phyloP scores from a whole-genome alignment of 805 yeast genomes.

The Sugiyamaella marilandica region DNA sequence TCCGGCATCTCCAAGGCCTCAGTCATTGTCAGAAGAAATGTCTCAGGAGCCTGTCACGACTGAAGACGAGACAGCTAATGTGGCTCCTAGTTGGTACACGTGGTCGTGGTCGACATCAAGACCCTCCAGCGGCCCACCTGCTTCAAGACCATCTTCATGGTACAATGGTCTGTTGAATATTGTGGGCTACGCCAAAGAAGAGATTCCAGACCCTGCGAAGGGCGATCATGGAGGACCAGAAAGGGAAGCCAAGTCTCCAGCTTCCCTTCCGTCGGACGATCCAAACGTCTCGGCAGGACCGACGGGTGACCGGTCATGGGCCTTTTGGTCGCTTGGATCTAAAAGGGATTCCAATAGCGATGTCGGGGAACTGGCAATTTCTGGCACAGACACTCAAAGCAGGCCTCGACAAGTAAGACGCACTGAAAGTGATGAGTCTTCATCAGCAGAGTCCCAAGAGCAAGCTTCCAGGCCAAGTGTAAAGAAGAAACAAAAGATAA shows the following conservation, averaged over 20 bases:
- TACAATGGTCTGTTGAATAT: slow-evolving; percentile 9
- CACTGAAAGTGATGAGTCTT: slow-evolving; percentile 11
- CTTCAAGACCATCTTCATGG: slow-evolving; percentile 2
- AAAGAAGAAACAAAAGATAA: slow-evolving; percentile 9
- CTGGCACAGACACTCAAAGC: slow-evolving; percentile 29
- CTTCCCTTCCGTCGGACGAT: slow-evolving; percentile 2
- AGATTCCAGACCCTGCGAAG: neutral
- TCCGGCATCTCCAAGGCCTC: neutral
- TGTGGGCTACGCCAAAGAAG: neutral
- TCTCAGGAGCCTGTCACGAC: neutral
- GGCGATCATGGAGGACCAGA: neutral
- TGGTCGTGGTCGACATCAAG: neutral
- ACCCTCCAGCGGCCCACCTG: neutral
- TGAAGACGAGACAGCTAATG: neutral
- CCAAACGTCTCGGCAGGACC: slow-evolving; percentile 1
- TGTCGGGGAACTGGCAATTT: slow-evolving; percentile 28
- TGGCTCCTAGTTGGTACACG: slow-evolving; percentile 9
- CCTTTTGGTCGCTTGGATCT: slow-evolving; percentile 29
- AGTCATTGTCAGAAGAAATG: neutral
- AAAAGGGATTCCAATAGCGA: neutral
- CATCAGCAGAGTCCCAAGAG: slow-evolving; percentile 7
- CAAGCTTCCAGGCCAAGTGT: slow-evolving; percentile 5
- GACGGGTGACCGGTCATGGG: slow-evolving; percentile 28
- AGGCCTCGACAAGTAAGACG: slow-evolving; percentile 27
- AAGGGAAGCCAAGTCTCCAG: neutral